These are phyloP conservation scores for Zygosaccharomyces sapae DNA, from an alignment of 1,139 yeast genomes.

Conservation along the genomic window DNA sequence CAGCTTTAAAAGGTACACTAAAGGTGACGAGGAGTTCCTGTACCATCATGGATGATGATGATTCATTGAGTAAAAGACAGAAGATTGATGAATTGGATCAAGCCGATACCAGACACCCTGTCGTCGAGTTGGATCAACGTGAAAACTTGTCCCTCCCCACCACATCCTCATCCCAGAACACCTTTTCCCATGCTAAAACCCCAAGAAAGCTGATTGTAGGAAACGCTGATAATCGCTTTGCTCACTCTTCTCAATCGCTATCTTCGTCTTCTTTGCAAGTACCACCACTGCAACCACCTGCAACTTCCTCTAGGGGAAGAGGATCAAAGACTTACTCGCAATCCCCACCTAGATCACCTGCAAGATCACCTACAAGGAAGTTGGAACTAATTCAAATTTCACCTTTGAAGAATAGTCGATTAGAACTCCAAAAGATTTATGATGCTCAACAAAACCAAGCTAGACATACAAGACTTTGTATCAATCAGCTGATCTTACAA, in stretches of 20 bases:
- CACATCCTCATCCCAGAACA: constrained; percentile 3
- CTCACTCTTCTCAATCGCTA: constrained; percentile 26
- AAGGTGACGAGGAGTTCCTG: background rate
- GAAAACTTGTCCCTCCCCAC: constrained; percentile 1
- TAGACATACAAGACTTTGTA: constrained; percentile 54
- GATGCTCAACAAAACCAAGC: constrained; percentile 27
- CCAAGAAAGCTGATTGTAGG: constrained; percentile 31
- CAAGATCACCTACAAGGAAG: constrained; percentile 38
- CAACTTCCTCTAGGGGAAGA: constrained; percentile 27
- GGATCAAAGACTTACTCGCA: constrained; percentile 30
- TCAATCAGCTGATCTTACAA: constrained; percentile 64
- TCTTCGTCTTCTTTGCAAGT: constrained; percentile 24
- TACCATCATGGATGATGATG: constrained; percentile 13
- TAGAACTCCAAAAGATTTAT: constrained; percentile 33
- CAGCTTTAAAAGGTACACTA: background rate
- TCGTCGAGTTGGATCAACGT: background rate
- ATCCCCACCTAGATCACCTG: constrained; percentile 39
- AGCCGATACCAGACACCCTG: background rate
- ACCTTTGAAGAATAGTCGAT: constrained; percentile 37
- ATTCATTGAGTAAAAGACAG: constrained; percentile 23
- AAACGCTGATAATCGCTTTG: constrained; percentile 25
- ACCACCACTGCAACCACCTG: constrained; percentile 26
- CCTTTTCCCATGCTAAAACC: constrained; percentile 15
- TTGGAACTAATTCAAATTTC: constrained; percentile 40
- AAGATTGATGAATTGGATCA: constrained; percentile 8